phyloP scores from a whole-genome alignment of 1,139 yeast genomes.

The Hemisphaericaspora xylofermentans region DNA sequence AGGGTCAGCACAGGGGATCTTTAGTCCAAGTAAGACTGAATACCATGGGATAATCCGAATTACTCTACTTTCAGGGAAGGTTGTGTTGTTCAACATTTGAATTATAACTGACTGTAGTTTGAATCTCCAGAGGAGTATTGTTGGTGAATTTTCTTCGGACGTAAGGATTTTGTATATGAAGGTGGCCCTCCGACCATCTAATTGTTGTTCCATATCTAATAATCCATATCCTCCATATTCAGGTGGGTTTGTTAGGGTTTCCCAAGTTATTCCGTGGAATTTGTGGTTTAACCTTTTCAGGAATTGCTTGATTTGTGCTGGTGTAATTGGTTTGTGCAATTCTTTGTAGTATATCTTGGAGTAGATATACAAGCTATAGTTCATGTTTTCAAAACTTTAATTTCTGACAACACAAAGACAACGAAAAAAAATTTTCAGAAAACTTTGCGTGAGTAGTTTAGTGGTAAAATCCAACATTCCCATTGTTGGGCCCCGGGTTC shows the following conservation, averaged over 20 bases:
- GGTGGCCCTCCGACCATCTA: not conserved
- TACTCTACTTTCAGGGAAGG: not conserved
- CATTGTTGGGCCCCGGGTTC: slow-evolving; percentile 16
- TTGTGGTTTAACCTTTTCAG: not conserved
- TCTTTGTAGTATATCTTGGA: not conserved
- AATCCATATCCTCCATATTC: not conserved
- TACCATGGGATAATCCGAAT: not conserved
- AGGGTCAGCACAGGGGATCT: not conserved
- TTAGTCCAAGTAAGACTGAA: not conserved
- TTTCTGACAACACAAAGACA: too few relatives aligned
- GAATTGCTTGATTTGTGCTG: not conserved
- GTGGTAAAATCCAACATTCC: slow-evolving; percentile 12
- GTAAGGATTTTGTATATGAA: not conserved
- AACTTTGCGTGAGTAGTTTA: slow-evolving; percentile 10
- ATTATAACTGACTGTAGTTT: not conserved
- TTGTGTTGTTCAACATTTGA: not conserved
- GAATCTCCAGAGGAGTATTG: not conserved
- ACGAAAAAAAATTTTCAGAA: not conserved
- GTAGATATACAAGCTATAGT: not conserved
- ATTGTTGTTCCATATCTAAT: not conserved
- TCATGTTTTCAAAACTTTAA: not conserved
- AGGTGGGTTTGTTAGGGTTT: not conserved
- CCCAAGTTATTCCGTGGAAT: not conserved
- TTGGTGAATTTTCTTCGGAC: not conserved
- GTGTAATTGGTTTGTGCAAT: not conserved